Evolutionary conservation across 2,329 filamentous ascomycete species (phyloP).

Genomic region (Hypoxylon sp.): DNA sequence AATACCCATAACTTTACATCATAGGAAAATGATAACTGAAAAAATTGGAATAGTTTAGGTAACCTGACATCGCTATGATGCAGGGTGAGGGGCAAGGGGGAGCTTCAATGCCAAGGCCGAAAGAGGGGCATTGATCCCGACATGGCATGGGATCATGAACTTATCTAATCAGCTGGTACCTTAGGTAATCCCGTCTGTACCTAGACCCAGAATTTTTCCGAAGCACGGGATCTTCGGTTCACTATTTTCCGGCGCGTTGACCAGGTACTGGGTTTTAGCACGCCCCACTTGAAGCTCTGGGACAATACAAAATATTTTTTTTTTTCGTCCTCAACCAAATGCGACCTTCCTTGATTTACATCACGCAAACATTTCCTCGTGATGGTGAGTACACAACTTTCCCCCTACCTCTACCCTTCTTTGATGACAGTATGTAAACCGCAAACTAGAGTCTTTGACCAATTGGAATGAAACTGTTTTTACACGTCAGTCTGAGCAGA

Average conservation of each 20-base stretch:
- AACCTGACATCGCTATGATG: conserved; percentile 41
- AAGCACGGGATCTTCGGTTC: conserved; percentile 22
- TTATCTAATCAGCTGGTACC: not conserved
- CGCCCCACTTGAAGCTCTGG: conserved; percentile 34
- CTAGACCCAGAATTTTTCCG: conserved; percentile 24
- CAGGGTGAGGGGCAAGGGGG: conserved; percentile 30
- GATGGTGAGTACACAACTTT: conserved; percentile 36
- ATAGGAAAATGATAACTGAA: conserved; percentile 18
- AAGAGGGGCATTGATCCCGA: conserved; percentile 15
- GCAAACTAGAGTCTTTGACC: conserved; percentile 94
- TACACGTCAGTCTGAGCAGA: conserved; percentile 91
- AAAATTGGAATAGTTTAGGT: conserved; percentile 9
- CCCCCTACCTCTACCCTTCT: conserved; percentile 33
- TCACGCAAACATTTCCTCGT: conserved; percentile 5
- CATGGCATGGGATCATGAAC: conserved; percentile 5
- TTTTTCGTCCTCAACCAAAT: conserved; percentile 21
- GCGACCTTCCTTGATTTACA: conserved; percentile 17
- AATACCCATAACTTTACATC: conserved; percentile 20
- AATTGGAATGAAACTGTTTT: conserved; percentile 87
- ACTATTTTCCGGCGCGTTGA: conserved; percentile 24
- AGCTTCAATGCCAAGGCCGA: conserved; percentile 19
- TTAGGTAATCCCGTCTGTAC: not conserved
- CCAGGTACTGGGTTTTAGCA: not conserved
- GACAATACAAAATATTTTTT: conserved; percentile 36
- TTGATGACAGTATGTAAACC: conserved; percentile 85